Evolutionary conservation across 805 yeast species (phyloP), one percentile per base, ranked within the genome.

Genomic region (Candida methanosorbosa): DNA sequence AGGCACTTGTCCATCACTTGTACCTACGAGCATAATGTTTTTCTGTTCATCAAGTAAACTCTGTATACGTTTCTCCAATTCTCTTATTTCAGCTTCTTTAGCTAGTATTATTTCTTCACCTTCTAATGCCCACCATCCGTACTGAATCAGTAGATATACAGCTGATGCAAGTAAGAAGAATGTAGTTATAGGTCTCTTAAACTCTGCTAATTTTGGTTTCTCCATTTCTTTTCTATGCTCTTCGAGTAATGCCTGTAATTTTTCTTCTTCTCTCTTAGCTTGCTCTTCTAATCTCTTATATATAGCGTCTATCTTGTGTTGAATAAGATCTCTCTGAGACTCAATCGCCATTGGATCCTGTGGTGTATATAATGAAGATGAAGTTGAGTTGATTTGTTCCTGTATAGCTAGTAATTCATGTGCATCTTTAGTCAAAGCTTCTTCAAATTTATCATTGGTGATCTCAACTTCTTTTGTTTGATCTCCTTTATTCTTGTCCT

Each of bases 181-280:
- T 12, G 56, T 42, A 4, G 62, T 41, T 9, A 60, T 30, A 1
- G 65, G 63, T 30, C 60, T 40, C 33, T 46, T 52, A 36, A 57
- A 61, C 36, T 61, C 63, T 2, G 43, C 18, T 11, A 61, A 9
- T 7, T 41, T 45, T 7, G 64, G 62, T 34, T 51, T 52, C 5
- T 38, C 25, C 3, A 44, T 31, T 35, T 50, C 43, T 18, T 41
- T 30, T 23, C 46, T 48, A 21, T 44, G 42, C 18, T 36, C 38
- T 18, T 36, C 36, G 6, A 41, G 22, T 16, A 49, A 30, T 31
- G 38, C 31, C 18, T 39, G 37, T 27, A 46, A 43, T 33, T 37
- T 45, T 3, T 35, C 41, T 18, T 46, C 54, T 26, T 49, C 56
- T 14, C 43, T 43, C 24, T 34, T 28, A 32, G 39, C 32, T 29